Evolutionary conservation across 331 rosid genomes (phyloP).

Genomic region (Cydonia oblonga): DNA sequence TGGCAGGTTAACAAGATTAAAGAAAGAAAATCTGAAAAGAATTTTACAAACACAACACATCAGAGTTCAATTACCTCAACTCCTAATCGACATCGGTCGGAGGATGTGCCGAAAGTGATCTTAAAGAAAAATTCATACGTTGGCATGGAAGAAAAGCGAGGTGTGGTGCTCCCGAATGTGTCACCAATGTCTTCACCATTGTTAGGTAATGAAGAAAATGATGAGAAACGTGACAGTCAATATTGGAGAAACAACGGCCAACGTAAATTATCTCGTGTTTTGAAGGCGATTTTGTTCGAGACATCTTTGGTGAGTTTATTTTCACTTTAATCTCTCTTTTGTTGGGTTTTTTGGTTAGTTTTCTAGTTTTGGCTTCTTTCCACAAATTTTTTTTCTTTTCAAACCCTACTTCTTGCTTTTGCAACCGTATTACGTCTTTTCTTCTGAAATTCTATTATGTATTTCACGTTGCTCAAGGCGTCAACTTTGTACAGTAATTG

Average conservation of each 20-base stretch:
- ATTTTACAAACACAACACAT: background rate
- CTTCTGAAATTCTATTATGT: background rate
- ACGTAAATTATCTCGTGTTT: conserved; percentile 9
- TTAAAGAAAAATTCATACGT: conserved; percentile 1
- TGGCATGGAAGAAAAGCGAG: conserved; percentile 14
- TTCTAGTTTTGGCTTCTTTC: background rate
- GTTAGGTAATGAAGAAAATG: background rate
- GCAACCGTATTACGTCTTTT: background rate
- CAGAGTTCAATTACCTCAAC: background rate
- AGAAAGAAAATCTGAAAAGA: background rate
- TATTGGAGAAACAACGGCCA: conserved; percentile 5
- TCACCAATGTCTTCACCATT: background rate
- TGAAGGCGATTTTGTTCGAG: conserved; percentile 21
- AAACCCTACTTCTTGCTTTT: background rate
- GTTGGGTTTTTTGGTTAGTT: no score
- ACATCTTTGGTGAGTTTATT: conserved; percentile 29
- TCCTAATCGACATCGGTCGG: background rate
- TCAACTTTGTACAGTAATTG: background rate
- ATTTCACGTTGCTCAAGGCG: background rate
- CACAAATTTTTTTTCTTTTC: background rate
- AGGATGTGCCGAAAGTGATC: background rate
- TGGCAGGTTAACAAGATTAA: conserved; percentile 7
- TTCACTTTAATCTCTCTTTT: background rate
- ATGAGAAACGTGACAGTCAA: background rate
- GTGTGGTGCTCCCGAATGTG: conserved; percentile 2